Evolutionary conservation across 768 basidiomycete species (phyloP).

Genomic region (Jaapia argillacea): DNA sequence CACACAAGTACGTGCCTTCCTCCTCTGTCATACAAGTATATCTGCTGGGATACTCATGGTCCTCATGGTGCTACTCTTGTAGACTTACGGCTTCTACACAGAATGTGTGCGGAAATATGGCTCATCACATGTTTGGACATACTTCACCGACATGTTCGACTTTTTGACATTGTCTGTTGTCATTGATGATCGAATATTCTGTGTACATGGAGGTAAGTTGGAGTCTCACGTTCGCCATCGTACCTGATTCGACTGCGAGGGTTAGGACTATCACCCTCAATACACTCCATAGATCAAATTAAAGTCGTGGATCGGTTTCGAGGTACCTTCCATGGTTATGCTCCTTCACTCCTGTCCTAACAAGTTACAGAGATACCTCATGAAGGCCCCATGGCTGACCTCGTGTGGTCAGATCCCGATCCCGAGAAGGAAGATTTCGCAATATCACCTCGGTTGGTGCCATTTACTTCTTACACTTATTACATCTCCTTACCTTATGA

Average conservation of each 20-base stretch:
- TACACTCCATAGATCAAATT: constrained; percentile 99
- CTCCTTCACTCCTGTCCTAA: not conserved
- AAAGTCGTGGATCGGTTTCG: constrained; percentile 98
- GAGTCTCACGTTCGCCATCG: too few relatives aligned
- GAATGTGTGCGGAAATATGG: constrained; percentile 98
- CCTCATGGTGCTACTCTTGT: constrained; percentile 9
- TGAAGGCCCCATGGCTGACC: constrained; percentile 98
- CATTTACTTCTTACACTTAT: constrained; percentile 7
- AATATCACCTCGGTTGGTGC: constrained; percentile 84
- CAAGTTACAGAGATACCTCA: constrained; percentile 81
- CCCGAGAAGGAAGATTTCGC: constrained; percentile 99
- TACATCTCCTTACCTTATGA: not conserved
- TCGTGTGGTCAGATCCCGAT: constrained; percentile 99
- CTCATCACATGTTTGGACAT: constrained; percentile 93
- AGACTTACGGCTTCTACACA: constrained; percentile 99
- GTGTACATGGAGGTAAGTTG: constrained; percentile 87
- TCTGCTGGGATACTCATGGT: not conserved
- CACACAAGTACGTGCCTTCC: constrained; percentile 70
- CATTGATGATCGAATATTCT: constrained; percentile 98
- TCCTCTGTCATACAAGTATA: constrained; percentile 3
- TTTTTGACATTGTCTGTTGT: constrained; percentile 95
- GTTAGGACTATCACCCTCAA: constrained; percentile 88
- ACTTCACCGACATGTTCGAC: constrained; percentile 99
- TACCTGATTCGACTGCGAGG: too few relatives aligned
- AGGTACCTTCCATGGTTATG: constrained; percentile 37